phyloP scores from a whole-genome alignment of 345 rosid species.

The Euphorbia lathyris region DNA sequence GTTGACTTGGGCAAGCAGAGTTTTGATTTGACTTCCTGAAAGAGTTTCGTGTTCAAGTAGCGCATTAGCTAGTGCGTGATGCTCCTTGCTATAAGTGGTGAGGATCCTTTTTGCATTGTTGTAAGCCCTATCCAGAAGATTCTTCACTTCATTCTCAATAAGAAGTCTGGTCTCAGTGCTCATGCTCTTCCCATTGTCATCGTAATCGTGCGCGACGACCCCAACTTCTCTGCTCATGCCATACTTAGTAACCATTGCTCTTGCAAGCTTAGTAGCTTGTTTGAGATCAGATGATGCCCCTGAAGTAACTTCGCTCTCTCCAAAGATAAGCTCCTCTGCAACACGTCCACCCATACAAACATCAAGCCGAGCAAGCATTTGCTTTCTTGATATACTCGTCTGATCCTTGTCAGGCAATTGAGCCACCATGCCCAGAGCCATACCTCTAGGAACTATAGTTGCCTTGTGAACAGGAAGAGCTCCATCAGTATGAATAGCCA shows the following conservation, averaged over 20 bases:
- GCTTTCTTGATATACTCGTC: slow-evolving; percentile 66
- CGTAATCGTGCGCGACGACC: slow-evolving; percentile 65
- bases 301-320: slow-evolving; percentile 83
- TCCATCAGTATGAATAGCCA: slow-evolving; percentile 84
- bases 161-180: slow-evolving; percentile 94
- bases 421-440: slow-evolving; percentile 93
- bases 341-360: slow-evolving; percentile 96
- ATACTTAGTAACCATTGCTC: slow-evolving; percentile 83
- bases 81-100: slow-evolving; percentile 71
- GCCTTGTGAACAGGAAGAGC: slow-evolving; percentile 97
- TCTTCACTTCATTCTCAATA: slow-evolving; percentile 79
- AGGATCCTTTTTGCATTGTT: slow-evolving; percentile 83
- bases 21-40: slow-evolving; percentile 71
- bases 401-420: slow-evolving; percentile 86
- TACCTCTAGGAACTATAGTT: slow-evolving; percentile 92
- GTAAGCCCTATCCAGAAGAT: slow-evolving; percentile 70
- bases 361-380: slow-evolving; percentile 96
- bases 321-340: slow-evolving; percentile 93
- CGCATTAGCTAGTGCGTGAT: slow-evolving; percentile 73
- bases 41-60: slow-evolving; percentile 81
- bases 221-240: slow-evolving; percentile 95
- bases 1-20: slow-evolving; percentile 58
- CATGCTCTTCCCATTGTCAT: slow-evolving; percentile 93
- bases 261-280: slow-evolving; percentile 79
- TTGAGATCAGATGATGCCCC: slow-evolving; percentile 86